A percentile compares a stretch with the other conserved stretches of the same genome.
Evolutionary conservation across 352 stramenopile genomes (phyloP).

Genomic region (Elongisporangium anandrum): DNA sequence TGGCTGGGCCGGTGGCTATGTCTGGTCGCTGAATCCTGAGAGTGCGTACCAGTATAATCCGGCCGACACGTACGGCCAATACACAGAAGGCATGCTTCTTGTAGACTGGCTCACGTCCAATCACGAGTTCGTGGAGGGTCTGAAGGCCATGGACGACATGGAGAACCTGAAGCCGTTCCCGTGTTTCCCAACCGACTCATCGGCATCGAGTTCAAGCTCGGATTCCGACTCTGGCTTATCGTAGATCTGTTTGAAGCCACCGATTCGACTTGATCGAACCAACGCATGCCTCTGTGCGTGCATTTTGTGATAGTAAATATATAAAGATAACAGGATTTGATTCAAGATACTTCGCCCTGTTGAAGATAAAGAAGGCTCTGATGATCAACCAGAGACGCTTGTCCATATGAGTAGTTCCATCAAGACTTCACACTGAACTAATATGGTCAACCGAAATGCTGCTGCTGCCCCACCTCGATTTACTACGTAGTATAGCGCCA

Average conservation of each 20-base stretch:
- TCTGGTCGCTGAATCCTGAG: slow-evolving; percentile 74
- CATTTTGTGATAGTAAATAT: neutral
- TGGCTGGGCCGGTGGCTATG: slow-evolving; percentile 54
- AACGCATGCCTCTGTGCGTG: neutral
- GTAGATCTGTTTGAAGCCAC: too few species aligned
- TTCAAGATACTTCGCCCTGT: too few species aligned
- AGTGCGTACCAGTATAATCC: slow-evolving; percentile 65
- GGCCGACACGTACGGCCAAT: slow-evolving; percentile 27
- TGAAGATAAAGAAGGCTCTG: too few species aligned
- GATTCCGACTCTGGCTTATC: slow-evolving; percentile 7
- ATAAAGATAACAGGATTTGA: neutral
- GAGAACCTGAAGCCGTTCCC: slow-evolving; percentile 40
- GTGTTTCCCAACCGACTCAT: slow-evolving; percentile 30
- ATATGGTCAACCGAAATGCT: too few species aligned
- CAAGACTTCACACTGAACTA: too few species aligned
- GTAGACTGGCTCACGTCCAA: slow-evolving; percentile 63
- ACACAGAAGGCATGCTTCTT: slow-evolving; percentile 43
- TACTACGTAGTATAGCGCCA: too few species aligned
- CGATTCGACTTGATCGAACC: too few species aligned
- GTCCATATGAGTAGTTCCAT: too few species aligned
- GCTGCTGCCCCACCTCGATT: too few species aligned
- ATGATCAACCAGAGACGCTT: too few species aligned
- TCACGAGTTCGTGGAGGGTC: slow-evolving; percentile 29
- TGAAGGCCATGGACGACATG: slow-evolving; percentile 48
- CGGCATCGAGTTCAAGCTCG: slow-evolving; percentile 8